Conservation (phyloP, 495 filamentous ascomycete species). For the Parmelia sp. region DNA sequence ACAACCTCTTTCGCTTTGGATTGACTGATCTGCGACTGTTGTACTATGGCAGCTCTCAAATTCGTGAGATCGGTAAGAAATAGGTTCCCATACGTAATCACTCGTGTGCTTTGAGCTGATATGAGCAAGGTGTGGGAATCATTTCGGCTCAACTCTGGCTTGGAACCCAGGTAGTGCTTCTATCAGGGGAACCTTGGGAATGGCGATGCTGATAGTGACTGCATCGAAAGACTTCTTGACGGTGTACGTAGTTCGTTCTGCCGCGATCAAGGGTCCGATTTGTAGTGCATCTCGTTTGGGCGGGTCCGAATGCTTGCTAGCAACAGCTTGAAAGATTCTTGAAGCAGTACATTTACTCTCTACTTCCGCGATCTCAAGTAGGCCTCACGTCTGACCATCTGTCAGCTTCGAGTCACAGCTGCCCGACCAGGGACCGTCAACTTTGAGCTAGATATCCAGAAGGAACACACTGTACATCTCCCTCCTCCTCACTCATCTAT, state of each 20-base stretch:
- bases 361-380: background rate
- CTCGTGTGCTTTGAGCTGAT: background rate
- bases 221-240: constrained; percentile 31
- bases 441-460: constrained; percentile 79
- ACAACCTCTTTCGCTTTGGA: background rate
- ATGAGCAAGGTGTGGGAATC: constrained; percentile 62
- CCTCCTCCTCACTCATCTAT: background rate
- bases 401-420: constrained; percentile 66
- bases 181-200: background rate
- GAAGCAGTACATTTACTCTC: background rate
- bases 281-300: background rate
- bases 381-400: background rate
- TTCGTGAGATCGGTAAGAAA: constrained; percentile 53
- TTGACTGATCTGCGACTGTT: background rate
- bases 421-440: constrained; percentile 73
- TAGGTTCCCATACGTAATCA: constrained; percentile 8
- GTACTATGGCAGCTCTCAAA: constrained; percentile 49
- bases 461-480: constrained; percentile 73
- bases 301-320: background rate
- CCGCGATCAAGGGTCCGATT: too few relatives aligned
- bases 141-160: constrained; percentile 75
- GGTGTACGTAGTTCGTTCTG: constrained; percentile 23
- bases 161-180: constrained; percentile 70
- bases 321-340: background rate
- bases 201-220: constrained; percentile 3